Evolutionary conservation across 371 early-diverging fungal genomes (phyloP), one percentile per base, ranked within the genome.

Genomic region (Actinomortierella wolfii): DNA sequence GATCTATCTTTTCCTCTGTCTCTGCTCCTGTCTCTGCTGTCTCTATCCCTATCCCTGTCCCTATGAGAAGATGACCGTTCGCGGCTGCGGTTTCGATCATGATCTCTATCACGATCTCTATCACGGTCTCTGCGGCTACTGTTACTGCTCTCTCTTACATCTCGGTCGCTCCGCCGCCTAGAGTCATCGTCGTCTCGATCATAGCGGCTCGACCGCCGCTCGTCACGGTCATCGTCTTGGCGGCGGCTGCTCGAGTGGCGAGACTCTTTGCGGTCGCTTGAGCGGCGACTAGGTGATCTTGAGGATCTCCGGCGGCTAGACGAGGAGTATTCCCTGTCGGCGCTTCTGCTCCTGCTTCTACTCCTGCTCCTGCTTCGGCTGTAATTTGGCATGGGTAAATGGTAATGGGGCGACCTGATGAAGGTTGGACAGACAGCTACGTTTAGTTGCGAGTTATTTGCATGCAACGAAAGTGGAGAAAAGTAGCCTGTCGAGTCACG

Each of bases 321-420:
- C 34, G 34, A 34, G 11, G 34, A 34, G 11, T 34, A 34, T 43
- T 44, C 65, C 59, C 46, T 54, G 55, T 18, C 52, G 55, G 39
- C 59, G 17, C 51, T 55, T 20, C 67, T 67, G 45, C 62, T 62
- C 24, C 48, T 54, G 43, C 63, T 63, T 45, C 49, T 62, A 11
- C 68, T 68, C 49, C 63, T 59, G 41, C 60, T 63, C 15, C 54
- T 61, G 51, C 54, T 57, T 40, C 59, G 54, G 60, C 59, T 66
- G 58, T 44, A 15, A 17, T 17, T 44, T 21, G 47, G 47, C 2
- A 47, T 20, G 18, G 17, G 18, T 18, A 21, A 47, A 47, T 47
- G 34, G n/a, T n/a, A n/a, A n/a, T n/a, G n/a, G n/a, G n/a, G n/a
- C n/a, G n/a, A n/a, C n/a, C n/a, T 34, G 47, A 18, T 47, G 47